Conservation (phyloP, 140 eudicot genomes). For the Senecio squalidus region DNA sequence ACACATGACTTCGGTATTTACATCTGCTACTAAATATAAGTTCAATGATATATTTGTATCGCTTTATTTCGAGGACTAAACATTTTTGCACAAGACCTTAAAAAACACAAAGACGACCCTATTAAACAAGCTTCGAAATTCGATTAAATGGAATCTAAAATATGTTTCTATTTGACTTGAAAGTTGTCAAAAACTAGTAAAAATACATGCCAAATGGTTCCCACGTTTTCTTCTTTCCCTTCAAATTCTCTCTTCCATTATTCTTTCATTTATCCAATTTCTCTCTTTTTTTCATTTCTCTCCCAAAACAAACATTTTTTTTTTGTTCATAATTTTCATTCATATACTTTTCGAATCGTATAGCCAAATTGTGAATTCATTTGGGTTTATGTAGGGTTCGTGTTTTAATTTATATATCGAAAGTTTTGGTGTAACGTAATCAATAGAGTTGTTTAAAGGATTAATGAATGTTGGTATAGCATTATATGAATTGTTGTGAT, state of each 20-base stretch:
- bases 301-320: constrained; percentile 2
- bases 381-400: background rate
- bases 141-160: background rate
- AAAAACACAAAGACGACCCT: too few species aligned
- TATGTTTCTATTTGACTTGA: constrained; percentile 6
- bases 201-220: constrained; percentile 26
- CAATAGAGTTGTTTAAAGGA: constrained; percentile 7
- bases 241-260: constrained; percentile 24
- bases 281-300: constrained; percentile 1
- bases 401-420: background rate
- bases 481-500: constrained; percentile 1
- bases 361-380: background rate
- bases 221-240: constrained; percentile 33
- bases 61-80: too few species aligned
- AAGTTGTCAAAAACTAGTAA: constrained; percentile 2
- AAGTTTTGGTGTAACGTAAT: background rate
- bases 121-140: background rate
- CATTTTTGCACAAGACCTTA: too few species aligned
- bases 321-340: background rate
- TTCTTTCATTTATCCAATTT: constrained; percentile 7
- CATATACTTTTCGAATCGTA: background rate
- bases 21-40: too few species aligned
- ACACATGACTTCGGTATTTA: too few species aligned
- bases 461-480: constrained; percentile 1
- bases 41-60: too few species aligned